Percentiles rank a stretch among this genome's conserved stretches.
These are phyloP conservation scores for Nemania sp. DNA, from an alignment of 2,329 filamentous ascomycete genomes.

Conservation along the genomic window DNA sequence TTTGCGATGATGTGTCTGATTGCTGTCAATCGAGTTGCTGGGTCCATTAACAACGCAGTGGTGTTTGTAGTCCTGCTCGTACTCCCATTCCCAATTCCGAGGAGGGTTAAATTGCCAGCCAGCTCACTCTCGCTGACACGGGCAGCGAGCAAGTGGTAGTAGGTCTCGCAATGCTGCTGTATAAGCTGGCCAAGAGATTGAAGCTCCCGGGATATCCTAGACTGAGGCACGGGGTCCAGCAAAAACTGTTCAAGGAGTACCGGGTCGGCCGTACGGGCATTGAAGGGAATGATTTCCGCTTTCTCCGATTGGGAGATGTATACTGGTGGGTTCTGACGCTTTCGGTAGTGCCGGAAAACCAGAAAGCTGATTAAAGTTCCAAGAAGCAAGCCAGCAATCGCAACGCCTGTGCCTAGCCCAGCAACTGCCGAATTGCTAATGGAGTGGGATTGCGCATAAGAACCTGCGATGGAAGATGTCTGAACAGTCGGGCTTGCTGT, in stretches of 20 bases:
- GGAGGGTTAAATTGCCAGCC: slow-evolving; percentile 29
- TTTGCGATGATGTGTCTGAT: slow-evolving; percentile 47
- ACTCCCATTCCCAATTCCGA: slow-evolving; percentile 34
- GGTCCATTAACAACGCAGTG: slow-evolving; percentile 40
- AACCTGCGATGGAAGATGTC: not conserved
- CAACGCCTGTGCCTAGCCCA: not conserved
- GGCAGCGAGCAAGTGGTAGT: slow-evolving; percentile 43
- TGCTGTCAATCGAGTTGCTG: slow-evolving; percentile 39
- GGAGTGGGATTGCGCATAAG: not conserved
- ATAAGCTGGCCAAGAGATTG: slow-evolving; percentile 43
- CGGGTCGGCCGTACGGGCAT: slow-evolving; percentile 3
- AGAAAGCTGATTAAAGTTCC: not conserved
- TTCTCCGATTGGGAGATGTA: not conserved
- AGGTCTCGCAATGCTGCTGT: slow-evolving; percentile 46
- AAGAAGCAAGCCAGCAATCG: not conserved
- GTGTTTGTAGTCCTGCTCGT: slow-evolving; percentile 23
- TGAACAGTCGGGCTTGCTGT: not conserved
- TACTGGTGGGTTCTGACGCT: not conserved
- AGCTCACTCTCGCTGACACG: slow-evolving; percentile 27
- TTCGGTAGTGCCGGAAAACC: not conserved
- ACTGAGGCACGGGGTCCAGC: slow-evolving; percentile 43
- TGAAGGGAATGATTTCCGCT: not conserved
- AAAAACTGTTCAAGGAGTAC: slow-evolving; percentile 42
- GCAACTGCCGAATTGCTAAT: not conserved
- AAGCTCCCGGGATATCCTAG: slow-evolving; percentile 42